Evolutionary conservation across 495 filamentous ascomycete genomes (phyloP).

Genomic region (Penicillium canescens): DNA sequence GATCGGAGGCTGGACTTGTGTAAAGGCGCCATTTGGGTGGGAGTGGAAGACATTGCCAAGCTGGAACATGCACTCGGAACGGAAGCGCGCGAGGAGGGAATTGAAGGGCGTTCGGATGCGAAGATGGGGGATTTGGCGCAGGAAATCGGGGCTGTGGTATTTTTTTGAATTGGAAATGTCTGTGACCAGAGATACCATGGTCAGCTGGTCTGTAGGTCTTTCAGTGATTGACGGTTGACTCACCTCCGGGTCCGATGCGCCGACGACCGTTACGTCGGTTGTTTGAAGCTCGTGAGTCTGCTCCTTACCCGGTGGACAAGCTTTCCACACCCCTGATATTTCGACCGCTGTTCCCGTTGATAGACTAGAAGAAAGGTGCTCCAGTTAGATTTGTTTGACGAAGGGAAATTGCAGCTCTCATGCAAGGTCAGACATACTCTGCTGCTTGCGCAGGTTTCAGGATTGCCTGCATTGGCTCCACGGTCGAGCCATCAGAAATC

Average conservation of each 20-base stretch:
- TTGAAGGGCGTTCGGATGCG: conserved; percentile 82
- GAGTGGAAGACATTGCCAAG: conserved; percentile 71
- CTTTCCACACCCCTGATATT: conserved; percentile 76
- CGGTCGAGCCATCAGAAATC: conserved; percentile 84
- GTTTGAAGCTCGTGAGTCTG: conserved; percentile 83
- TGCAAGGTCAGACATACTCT: conserved; percentile 56
- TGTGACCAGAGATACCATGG: conserved; percentile 31
- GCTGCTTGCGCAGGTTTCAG: conserved; percentile 72
- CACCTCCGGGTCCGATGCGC: conserved; percentile 77
- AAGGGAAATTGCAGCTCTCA: not conserved
- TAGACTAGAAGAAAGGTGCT: conserved; percentile 52
- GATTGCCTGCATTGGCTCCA: conserved; percentile 78
- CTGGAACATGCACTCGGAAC: conserved; percentile 81
- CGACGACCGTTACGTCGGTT: conserved; percentile 65
- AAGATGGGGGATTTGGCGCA: conserved; percentile 87
- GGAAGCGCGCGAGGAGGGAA: conserved; percentile 74
- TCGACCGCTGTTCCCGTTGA: conserved; percentile 77
- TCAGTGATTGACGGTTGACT: conserved; percentile 24
- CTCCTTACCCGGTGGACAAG: conserved; percentile 63
- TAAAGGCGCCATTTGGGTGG: conserved; percentile 58
- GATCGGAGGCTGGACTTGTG: conserved; percentile 88
- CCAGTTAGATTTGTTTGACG: conserved; percentile 5
- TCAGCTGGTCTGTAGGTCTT: conserved; percentile 8
- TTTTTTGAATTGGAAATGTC: conserved; percentile 94
- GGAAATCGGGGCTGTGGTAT: conserved; percentile 84